Conservation (phyloP, 2,329 filamentous ascomycete species). For the Fusarium sambucinum region DNA sequence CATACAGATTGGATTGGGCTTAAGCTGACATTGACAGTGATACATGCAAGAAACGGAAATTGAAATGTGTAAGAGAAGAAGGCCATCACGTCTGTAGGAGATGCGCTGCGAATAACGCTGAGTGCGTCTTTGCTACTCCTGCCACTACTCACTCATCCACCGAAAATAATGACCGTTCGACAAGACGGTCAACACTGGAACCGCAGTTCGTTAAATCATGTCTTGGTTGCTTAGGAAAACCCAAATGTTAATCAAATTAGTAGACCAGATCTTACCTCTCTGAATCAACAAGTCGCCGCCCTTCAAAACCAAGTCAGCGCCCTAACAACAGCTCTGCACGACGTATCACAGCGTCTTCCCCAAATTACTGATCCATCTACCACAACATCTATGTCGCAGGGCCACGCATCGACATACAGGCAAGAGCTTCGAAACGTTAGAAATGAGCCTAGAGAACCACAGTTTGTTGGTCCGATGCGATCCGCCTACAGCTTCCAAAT, state of each 20-base stretch:
- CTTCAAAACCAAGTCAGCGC: constrained; percentile 12
- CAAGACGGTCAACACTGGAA: background rate
- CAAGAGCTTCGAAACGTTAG: constrained; percentile 9
- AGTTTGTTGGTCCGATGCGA: constrained; percentile 8
- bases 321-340: background rate
- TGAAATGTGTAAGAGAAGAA: constrained; percentile 18
- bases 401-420: background rate
- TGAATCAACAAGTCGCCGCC: background rate
- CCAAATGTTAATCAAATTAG: accelerated
- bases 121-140: constrained; percentile 2
- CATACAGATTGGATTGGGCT: too few species aligned
- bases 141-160: background rate
- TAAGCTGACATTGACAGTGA: constrained; percentile 1
- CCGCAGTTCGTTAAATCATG: background rate
- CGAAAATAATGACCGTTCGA: background rate
- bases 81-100: constrained; percentile 2
- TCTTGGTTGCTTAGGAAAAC: background rate
- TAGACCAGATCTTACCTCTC: background rate
- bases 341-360: constrained; percentile 13
- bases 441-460: constrained; percentile 5
- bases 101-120: background rate
- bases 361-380: background rate
- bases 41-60: constrained; percentile 21
- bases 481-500: constrained; percentile 25
- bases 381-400: constrained; percentile 12